Base-by-base conservation (phyloP, 371 early-diverging fungal species). In the Lichtheimia ornata region DNA sequence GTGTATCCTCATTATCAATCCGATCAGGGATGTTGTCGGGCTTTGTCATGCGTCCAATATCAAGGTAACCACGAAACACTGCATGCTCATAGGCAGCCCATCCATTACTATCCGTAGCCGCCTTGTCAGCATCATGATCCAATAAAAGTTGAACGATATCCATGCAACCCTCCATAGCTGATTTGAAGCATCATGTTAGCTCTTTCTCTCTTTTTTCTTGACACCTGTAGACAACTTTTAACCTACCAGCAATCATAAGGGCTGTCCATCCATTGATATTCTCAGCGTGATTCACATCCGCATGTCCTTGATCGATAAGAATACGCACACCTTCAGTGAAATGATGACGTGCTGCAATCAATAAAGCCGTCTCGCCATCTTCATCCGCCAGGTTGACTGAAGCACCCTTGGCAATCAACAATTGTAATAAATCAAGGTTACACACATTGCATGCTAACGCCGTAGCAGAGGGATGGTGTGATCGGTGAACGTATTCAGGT, bases 71-170 rank as follows among this genome's bases (percentile, higher is more conserved):
- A 14, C 87, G 81, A 62, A 87, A 89, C 1, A 84, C 67, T 3
- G 90, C 88, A 62, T 88, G 87, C 56, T 88, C 88, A 62, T 85
- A 82, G n/a, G 88, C 85, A 11, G 77, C 83, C 88, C 88, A 90
- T 0, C 83, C 83, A 49, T 72, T 72, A 49, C 58, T 56, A 50
- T 89, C 90, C 9, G 65, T 65, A 1, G 56, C 56, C 27, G 84
- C 73, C 3, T 74, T 73, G 49, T 86, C 75, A 9, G 86, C 88
- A 13, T 84, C 84, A 12, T 82, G 85, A 4, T 74, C 69, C 49
- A 89, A 58, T 27, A 90, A 59, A 0, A 76, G 50, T 20, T 79
- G 63, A 12, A 80, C 79, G 41, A 83, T 81, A 35, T 82, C 81
- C 15, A 56, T 53, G 53, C 82, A 77, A 5, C 89, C 89, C 59